Base-by-base conservation (phyloP, 2,329 filamentous ascomycete species). In the Diaporthe citriasiana region DNA sequence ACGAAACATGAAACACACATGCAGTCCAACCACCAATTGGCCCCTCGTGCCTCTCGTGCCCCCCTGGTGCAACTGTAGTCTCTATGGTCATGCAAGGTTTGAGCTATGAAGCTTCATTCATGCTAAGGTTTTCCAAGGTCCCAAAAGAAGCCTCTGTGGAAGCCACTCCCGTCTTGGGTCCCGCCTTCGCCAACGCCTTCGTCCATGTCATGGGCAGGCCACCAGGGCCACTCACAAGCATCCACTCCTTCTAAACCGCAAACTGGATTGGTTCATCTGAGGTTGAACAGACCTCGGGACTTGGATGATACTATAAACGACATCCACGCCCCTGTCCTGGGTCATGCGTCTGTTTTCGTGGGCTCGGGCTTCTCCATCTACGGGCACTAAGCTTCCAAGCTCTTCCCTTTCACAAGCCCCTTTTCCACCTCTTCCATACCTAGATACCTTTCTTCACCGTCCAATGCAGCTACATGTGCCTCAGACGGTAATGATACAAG, bases 1-100 rank as follows among this genome's bases (percentile, higher is more conserved):
- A 51, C 27, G 25, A 70, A 70, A 70, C 68, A 70, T 70, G 68
- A 70, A 70, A 59, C 53, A 59, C 53, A 59, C 27, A 70, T 27
- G 33, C 42, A 27, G 55, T 47, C 55, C 40, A 47, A 45, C 68
- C 53, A 38, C 53, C 53, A 59, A 70, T 59, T 70, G 35, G 53
- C n/a, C 55, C 27, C 17, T 45, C 47, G 33, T 10, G 22, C 6
- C 53, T 27, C 68, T 47, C 68, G 33, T 53, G 47, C n/a, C 33
- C 47, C 47, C 63, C 51, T 40, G n/a, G 47, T 68, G n/a, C 63
- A 53, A 68, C 63, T 47, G 15, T 1, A 66, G 63, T 33, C 47
- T 33, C 47, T 47, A 68, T 53, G 63, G 30, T n/a, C 40, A 27
- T 40, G 5, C 63, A 68, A 40, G 63, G 47, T 68, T 53, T 68